Base-by-base conservation (phyloP, 306 rosid species). In the Pterocarpus macrocarpus region DNA sequence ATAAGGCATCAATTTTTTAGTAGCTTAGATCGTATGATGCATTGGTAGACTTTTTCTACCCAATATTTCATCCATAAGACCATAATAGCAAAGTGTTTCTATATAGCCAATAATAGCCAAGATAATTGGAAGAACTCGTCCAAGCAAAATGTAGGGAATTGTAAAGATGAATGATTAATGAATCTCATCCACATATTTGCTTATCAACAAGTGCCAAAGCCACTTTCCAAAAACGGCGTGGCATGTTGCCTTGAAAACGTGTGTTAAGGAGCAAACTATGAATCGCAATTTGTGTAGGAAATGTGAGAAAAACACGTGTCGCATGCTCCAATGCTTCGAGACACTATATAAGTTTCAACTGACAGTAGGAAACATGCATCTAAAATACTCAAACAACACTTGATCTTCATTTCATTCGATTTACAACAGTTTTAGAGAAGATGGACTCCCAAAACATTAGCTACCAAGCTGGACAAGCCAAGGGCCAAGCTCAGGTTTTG, bases 381-480 rank as follows among this genome's bases (percentile, higher is more conserved):
- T 34, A 2, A 82, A 59, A 70, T 13, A 80, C 13, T 58, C 58
- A 64, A 78, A 67, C 67, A 67, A 55, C 32, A 8, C 3, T 78
- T 30, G 17, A 14, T 47, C 53, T 47, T 61, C 35, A 22, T 2
- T 68, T 66, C 68, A 78, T 55, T 66, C 44, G 3, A 2, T 77
- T 17, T 38, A 30, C 15, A 16, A 64, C 44, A 33, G 0, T 56
- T 71, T 38, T 11, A 79, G 47, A 67, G 17, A 67, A 53, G 38
- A 43, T 87, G 38, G 80, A 84, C 50, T 41, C 88, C 4, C 14
- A 88, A 72, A 88, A 85, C 82, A 17, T 32, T 7, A 59, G 71
- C 73, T 86, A 82, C 82, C 16, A 86, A 8, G 91, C 85, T 17
- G 94, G 94, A 8, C 84, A 73, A 74, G 80, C 94, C 84, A 88